Conservation (phyloP, 192 early-diverging fungal genomes). For the Coemansia nantahalensis region DNA sequence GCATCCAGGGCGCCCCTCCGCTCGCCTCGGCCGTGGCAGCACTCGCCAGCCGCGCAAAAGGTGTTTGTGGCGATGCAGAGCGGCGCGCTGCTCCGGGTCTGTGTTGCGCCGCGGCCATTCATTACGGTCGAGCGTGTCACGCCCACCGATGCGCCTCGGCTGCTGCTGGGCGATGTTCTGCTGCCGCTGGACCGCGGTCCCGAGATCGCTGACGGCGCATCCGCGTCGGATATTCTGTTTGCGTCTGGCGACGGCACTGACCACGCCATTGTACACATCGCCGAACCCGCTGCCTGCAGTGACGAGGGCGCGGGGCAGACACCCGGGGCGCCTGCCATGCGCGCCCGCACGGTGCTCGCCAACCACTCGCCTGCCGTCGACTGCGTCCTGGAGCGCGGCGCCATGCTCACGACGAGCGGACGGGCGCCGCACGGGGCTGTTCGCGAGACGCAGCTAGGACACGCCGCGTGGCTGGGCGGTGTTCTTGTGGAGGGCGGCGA, state of each 20-base stretch:
- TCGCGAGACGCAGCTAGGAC: constrained; percentile 24
- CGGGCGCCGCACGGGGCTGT: constrained; percentile 9
- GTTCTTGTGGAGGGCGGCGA: not conserved
- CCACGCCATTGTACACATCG: constrained; percentile 18
- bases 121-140: constrained; percentile 11
- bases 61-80: constrained; percentile 27
- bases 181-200: constrained; percentile 5
- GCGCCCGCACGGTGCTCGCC: constrained; percentile 5
- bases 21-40: not conserved
- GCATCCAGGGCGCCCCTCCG: not conserved
- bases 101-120: constrained; percentile 6
- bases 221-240: constrained; percentile 16
- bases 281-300: not conserved
- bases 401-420: constrained; percentile 18
- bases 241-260: constrained; percentile 27
- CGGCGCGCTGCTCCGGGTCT: constrained; percentile 16
- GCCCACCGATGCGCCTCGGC: not conserved
- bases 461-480: not conserved
- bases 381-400: constrained; percentile 6
- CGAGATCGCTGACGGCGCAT: not conserved
- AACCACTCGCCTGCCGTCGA: constrained; percentile 34
- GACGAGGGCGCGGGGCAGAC: not conserved
- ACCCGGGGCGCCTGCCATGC: not conserved
- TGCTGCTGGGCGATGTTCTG: constrained; percentile 12
- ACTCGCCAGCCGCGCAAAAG: constrained; percentile 13